These are phyloP conservation scores for Pseudogymnoascus pannorum DNA, from an alignment of 2,329 filamentous ascomycete species.

Conservation along the genomic window DNA sequence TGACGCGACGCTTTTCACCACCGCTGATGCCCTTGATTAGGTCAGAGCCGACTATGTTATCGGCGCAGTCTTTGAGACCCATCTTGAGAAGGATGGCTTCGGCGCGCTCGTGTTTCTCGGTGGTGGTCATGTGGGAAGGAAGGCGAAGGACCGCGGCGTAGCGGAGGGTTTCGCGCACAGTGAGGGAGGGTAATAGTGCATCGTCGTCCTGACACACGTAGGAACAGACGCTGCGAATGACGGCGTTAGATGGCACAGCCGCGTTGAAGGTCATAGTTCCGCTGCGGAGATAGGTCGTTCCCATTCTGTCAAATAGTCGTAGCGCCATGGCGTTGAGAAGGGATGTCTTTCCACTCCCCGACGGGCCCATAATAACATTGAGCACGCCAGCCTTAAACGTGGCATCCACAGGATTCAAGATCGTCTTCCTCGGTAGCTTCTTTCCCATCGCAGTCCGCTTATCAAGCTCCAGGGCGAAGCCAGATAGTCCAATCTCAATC, in stretches of 20 bases:
- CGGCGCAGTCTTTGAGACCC: conserved; percentile 70
- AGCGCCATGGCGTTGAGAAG: conserved; percentile 66
- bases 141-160: conserved; percentile 66
- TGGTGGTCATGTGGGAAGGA: conserved; percentile 60
- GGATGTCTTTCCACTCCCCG: conserved; percentile 69
- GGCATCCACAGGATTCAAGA: conserved; percentile 59
- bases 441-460: conserved; percentile 49
- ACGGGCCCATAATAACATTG: conserved; percentile 76
- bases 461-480: conserved; percentile 56
- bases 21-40: conserved; percentile 72
- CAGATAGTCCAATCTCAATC: conserved; percentile 57
- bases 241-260: conserved; percentile 57
- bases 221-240: conserved; percentile 64
- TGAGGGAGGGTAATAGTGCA: conserved; percentile 64
- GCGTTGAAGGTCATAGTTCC: conserved; percentile 66
- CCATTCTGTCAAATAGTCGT: conserved; percentile 53
- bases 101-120: conserved; percentile 59
- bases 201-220: conserved; percentile 77
- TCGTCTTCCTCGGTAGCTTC: conserved; percentile 47
- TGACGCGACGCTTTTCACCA: conserved; percentile 70
- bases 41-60: conserved; percentile 66
- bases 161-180: conserved; percentile 65
- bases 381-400: conserved; percentile 61
- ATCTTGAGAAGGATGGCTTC: conserved; percentile 68
- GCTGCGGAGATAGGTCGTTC: conserved; percentile 53